Evolutionary conservation across 225 moss, liverwort and hornwort genomes (phyloP), one percentile per base, ranked within the genome.

Genomic region (Lunularia cruciata): DNA sequence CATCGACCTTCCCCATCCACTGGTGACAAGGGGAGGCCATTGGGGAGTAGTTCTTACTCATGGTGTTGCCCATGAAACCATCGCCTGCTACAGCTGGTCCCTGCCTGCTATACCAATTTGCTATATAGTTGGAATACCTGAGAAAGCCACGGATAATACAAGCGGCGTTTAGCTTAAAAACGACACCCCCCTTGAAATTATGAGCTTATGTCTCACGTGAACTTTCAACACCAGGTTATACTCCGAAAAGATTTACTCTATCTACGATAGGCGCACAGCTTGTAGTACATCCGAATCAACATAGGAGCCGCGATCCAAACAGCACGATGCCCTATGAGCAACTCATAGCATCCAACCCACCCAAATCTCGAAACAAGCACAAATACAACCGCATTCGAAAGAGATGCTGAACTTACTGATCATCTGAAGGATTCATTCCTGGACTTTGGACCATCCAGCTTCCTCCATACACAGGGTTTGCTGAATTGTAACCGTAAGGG

Each of bases 101-200:
- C 75, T 85, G 73, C 57, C 76, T 73, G 65, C 75, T 81, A 49
- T 98, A 93, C 90, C 93, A 98, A 81, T 81, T 89, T 34, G 87
- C 79, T 57, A 91, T 79, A 72, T 93, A 91, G 57, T 84, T 91
- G 37, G 87, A 81, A 84, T 98, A 98, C 81, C 96, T 98, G 76
- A 59, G 43, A n/a, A 37, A 58, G 57, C 26, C 38, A 60, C 11
- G 25, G 25, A 38, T 40, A 36, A 6, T 38, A 13, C 37, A 61
- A 47, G 36, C 30, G 36, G 23, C 40, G 6, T 40, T 40, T 40
- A 40, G 26, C 15, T 5, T 34, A 30, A 39, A 10, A 47, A 53
- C 5, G n/a, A n/a, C n/a, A n/a, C n/a, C n/a, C n/a, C n/a, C n/a
- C n/a, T n/a, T 27, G 0, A 33, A 3, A 45, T 69, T 61, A 28